phyloP scores from a whole-genome alignment of 2,329 filamentous ascomycete genomes.

The Paecilomyces niveus region DNA sequence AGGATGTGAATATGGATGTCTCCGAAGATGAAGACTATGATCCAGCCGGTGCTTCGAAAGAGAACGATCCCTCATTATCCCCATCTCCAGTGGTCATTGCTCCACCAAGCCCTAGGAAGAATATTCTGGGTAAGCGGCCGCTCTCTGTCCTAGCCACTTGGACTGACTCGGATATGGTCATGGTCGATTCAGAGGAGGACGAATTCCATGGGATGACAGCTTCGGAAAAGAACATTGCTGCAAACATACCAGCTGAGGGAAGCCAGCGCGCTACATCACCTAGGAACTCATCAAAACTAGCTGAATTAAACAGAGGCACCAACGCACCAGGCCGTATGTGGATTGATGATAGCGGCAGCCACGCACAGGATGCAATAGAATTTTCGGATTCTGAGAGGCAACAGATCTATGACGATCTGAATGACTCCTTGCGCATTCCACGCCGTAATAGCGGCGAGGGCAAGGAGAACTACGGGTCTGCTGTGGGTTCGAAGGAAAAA shows the following conservation, averaged over 20 bases:
- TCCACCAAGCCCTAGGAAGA: conserved; percentile 31
- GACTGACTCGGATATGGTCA: conserved; percentile 24
- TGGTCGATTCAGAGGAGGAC: conserved; percentile 21
- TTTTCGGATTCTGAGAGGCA: not conserved
- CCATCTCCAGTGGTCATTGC: conserved; percentile 26
- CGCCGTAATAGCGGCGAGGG: not conserved
- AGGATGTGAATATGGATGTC: conserved; percentile 19
- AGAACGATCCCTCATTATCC: conserved; percentile 42
- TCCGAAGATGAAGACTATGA: conserved; percentile 23
- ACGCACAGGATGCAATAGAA: conserved; percentile 1
- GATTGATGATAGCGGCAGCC: conserved; percentile 11
- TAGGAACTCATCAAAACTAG: conserved; percentile 30
- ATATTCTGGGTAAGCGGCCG: conserved; percentile 34
- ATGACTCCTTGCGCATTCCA: not conserved
- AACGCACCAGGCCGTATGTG: conserved; percentile 6
- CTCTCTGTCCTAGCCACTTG: conserved; percentile 34
- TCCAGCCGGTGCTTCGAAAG: conserved; percentile 36
- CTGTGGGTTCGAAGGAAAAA: not conserved
- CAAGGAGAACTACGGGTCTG: not conserved
- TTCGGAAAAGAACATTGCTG: conserved; percentile 36
- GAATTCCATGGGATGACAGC: conserved; percentile 22
- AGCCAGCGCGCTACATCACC: conserved; percentile 9
- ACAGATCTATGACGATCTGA: not conserved
- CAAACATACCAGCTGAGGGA: conserved; percentile 16
- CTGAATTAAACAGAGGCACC: conserved; percentile 14